A percentile compares a stretch with the other conserved stretches of the same genome.
Evolutionary conservation across 2,329 filamentous ascomycete genomes (phyloP).

Genomic region (Botryosphaeria agaves): DNA sequence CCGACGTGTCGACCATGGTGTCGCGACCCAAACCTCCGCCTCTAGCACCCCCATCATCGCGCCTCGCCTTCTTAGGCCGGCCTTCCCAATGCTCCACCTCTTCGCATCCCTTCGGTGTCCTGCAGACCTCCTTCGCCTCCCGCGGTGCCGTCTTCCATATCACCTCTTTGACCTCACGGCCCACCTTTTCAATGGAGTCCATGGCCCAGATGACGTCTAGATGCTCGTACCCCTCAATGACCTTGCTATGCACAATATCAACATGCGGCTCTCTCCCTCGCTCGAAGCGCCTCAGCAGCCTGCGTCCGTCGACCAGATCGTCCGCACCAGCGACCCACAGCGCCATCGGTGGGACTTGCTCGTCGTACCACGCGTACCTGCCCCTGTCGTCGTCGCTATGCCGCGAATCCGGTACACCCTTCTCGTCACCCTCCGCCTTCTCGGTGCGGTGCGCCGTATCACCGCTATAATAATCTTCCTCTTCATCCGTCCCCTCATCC

Average conservation of each 20-base stretch:
- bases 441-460: slow-evolving; percentile 10
- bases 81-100: slow-evolving; percentile 10
- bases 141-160: slow-evolving; percentile 58
- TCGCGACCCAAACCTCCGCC: slow-evolving; percentile 1
- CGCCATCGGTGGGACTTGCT: slow-evolving; percentile 63
- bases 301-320: slow-evolving; percentile 64
- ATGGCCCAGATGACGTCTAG: slow-evolving; percentile 92
- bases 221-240: slow-evolving; percentile 82
- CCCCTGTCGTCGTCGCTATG: slow-evolving; percentile 14
- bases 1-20: slow-evolving; percentile 11
- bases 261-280: slow-evolving; percentile 68
- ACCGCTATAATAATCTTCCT: slow-evolving; percentile 16
- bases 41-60: background rate
- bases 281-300: slow-evolving; percentile 57
- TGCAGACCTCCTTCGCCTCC: slow-evolving; percentile 40
- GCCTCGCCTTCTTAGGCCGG: too few relatives aligned
- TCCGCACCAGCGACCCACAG: slow-evolving; percentile 78
- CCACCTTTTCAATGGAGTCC: slow-evolving; percentile 70
- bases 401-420: background rate
- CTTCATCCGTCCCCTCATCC: slow-evolving; percentile 20
- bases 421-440: slow-evolving; percentile 1
- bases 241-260: slow-evolving; percentile 59
- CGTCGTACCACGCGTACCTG: slow-evolving; percentile 60
- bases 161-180: slow-evolving; percentile 61
- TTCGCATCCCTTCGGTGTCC: slow-evolving; percentile 48